A percentile compares a stretch with the other conserved stretches of the same genome.
Evolutionary conservation across 2,329 filamentous ascomycete genomes (phyloP).

Genomic region (Ustilaginoidea virens): DNA sequence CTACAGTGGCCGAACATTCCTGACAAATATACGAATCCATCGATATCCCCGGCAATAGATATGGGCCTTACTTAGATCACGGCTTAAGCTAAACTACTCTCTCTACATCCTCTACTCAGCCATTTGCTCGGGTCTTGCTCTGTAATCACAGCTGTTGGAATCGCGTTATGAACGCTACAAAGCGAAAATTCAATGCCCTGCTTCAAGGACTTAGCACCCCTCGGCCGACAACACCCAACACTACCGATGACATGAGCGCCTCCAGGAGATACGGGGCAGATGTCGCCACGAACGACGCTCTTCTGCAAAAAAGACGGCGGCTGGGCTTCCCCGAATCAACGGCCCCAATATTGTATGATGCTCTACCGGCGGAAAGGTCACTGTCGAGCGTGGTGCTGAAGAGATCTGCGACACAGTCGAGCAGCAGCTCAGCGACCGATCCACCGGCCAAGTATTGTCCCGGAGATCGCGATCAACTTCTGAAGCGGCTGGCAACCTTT

Average conservation of each 20-base stretch:
- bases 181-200: constrained; percentile 67
- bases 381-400: constrained; percentile 5
- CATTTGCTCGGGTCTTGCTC: too few species aligned
- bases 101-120: too few species aligned
- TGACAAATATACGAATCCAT: too few species aligned
- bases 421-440: constrained; percentile 9
- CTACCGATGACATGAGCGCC: constrained; percentile 10
- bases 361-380: constrained; percentile 9
- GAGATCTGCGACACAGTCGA: constrained; percentile 3
- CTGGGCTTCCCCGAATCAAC: constrained; percentile 28
- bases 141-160: too few species aligned
- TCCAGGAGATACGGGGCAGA: constrained; percentile 6
- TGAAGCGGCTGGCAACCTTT: constrained; percentile 71
- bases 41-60: too few species aligned
- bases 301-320: constrained; percentile 38
- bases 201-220: constrained; percentile 48
- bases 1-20: too few species aligned
- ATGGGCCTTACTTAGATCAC: too few species aligned
- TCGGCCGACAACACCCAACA: constrained; percentile 6
- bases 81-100: too few species aligned
- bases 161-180: constrained; percentile 65
- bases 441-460: constrained; percentile 59
- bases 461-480: constrained; percentile 67
- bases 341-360: constrained; percentile 13
- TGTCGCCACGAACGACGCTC: constrained; percentile 18